Base-by-base conservation (phyloP, 2,329 filamentous ascomycete species). In the Fusarium caatingaense region DNA sequence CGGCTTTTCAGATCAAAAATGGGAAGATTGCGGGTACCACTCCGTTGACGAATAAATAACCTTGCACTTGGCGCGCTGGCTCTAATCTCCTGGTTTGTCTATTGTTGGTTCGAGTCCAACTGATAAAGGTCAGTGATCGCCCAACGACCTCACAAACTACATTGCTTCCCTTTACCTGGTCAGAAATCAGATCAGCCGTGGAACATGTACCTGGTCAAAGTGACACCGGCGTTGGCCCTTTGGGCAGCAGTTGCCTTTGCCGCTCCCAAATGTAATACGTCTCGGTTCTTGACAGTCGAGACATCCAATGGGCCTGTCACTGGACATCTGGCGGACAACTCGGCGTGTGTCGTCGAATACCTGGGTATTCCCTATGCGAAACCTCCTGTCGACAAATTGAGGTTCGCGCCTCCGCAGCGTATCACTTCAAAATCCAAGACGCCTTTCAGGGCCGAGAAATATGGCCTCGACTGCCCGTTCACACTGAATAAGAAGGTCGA, bases 321-420 rank as follows among this genome's bases (percentile, higher is more conserved):
- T 1, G 80, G 80, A 4, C 80, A 81, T 44, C 13, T 70, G 0
- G 76, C 76, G 0, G 64, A 70, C 47, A 76, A 76, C 50, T 76
- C 74, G 8, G 32, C 67, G 1, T 74, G 73, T 20, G 80, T 82
- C 10, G 30, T 78, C 8, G 80, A 82, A 63, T 83, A 80, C 49
- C 73, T 82, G 1, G 81, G 80, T 41, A 81, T 84, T 18, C 78
- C 79, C 5, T 83, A 81, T 53, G 81, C 78, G 10, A 77, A 78
- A 21, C 77, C 80, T 3, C 81, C 82, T 0, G 66, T 78, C 3
- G 79, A 78, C 7, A 58, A 77, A 16, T 68, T 82, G 56, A 78
- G 81, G 4, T 84, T 83, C 46, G 69, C 73, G 4, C 71, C 78
- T 20, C 81, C 81, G 8, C 57, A 77, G n/a, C 69, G 58, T 6